phyloP scores from a whole-genome alignment of 2,329 filamentous ascomycete genomes.

The Botrytis deweyae region DNA sequence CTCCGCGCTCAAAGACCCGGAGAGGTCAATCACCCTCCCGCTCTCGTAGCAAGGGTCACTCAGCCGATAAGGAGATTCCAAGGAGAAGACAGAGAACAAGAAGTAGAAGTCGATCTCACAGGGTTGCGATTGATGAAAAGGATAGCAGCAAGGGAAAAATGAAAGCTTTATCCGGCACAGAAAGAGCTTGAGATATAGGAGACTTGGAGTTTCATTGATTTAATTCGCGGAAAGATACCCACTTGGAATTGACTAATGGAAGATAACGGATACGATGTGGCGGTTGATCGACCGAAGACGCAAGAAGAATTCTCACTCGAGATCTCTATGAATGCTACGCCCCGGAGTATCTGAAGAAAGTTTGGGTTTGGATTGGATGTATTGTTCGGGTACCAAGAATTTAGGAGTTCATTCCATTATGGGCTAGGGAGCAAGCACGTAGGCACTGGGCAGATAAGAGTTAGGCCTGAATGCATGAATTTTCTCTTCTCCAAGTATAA shows the following conservation, averaged over 20 bases:
- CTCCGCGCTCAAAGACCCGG: slow-evolving; percentile 13
- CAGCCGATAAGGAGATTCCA: slow-evolving; percentile 17
- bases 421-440: not conserved
- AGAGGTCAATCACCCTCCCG: slow-evolving; percentile 31
- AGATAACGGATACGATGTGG: not conserved
- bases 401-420: not conserved
- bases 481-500: not conserved
- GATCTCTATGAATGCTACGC: not conserved
- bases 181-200: not conserved
- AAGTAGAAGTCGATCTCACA: slow-evolving; percentile 26
- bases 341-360: not conserved
- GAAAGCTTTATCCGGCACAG: not conserved
- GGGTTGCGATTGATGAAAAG: slow-evolving; percentile 7
- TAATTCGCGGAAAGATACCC: not conserved
- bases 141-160: not conserved
- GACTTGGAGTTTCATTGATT: not conserved
- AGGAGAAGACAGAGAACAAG: slow-evolving; percentile 31
- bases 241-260: not conserved
- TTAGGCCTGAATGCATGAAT: not conserved
- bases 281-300: not conserved
- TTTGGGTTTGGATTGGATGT: too few species aligned
- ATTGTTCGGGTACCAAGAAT: not conserved
- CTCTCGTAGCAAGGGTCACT: slow-evolving; percentile 16
- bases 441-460: not conserved
- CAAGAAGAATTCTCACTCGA: slow-evolving; percentile 1